Evolutionary conservation across 2,329 filamentous ascomycete genomes (phyloP).

Genomic region (Botryotinia narcissicola): DNA sequence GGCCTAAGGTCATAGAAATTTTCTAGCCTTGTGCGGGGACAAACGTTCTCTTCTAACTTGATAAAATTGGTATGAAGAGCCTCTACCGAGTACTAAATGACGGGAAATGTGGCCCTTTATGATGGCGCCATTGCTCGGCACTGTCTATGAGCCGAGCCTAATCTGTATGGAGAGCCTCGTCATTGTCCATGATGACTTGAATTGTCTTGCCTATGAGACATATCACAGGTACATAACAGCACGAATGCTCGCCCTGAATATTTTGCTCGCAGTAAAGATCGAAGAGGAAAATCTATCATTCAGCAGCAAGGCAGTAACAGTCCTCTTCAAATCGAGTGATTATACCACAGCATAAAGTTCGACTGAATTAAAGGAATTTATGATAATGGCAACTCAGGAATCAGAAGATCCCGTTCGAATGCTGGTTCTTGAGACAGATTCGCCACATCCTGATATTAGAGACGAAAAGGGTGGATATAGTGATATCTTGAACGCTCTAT

Average conservation of each 20-base stretch:
- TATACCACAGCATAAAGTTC: neutral
- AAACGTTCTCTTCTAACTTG: neutral
- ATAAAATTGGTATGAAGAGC: neutral
- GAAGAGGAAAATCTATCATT: neutral
- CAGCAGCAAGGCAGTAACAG: too few relatives aligned
- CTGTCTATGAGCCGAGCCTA: neutral
- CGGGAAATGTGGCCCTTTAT: neutral
- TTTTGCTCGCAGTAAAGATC: neutral
- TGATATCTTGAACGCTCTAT: constrained; percentile 51
- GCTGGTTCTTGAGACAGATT: constrained; percentile 59
- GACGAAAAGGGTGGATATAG: constrained; percentile 52
- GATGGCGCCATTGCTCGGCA: neutral
- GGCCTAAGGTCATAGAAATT: neutral
- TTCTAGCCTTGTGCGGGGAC: neutral
- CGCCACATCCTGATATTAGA: constrained; percentile 51
- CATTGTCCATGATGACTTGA: neutral
- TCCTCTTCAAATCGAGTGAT: neutral
- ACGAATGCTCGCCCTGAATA: neutral
- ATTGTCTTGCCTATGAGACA: neutral
- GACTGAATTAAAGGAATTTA: neutral
- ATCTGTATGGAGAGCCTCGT: neutral
- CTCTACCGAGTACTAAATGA: neutral
- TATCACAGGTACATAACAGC: neutral
- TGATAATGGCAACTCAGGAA: neutral
- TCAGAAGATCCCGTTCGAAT: constrained; percentile 37